Base-by-base conservation (phyloP, 768 basidiomycete species). In the Calocybe cyanea region DNA sequence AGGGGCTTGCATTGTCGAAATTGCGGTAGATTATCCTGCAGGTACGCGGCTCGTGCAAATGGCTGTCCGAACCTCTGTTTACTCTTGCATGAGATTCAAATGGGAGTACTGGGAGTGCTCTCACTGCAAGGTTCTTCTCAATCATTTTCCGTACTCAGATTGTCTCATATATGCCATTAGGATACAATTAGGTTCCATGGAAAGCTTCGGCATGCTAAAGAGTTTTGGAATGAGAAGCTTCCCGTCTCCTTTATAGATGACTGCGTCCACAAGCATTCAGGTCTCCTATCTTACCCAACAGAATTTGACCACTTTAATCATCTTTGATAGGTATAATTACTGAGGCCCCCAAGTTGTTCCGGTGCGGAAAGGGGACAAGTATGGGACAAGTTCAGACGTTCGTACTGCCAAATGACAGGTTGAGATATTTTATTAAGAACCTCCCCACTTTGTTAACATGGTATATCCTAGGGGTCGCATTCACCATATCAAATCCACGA, bases 31-130 rank as follows among this genome's bases (percentile, higher is more conserved):
- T 63, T 91, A 32, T 86, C 87, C 7, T 81, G 79, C 67, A 76
- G 87, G 87, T 88, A 48, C 38, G 72, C 55, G 43, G 20, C 17
- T 32, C 46, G 24, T 15, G 30, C 13, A n/a, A n/a, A n/a, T 31
- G 3, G 25, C 38, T 30, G 2, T 17, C 37, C 36, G 30, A 21
- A 20, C 5, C 30, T 51, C 46, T 54, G 28, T 32, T 40, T 41
- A 28, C 34, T 38, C 15, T 38, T n/a, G 8, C 36, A 33, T 21
- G 47, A 90, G 88, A 53, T 81, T 61, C 42, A 83, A 82, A 62
- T 89, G 87, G 87, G 77, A 86, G 57, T 57, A 73, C 39, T 88
- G 85, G 78, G 76, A 85, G 59, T 92, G 88, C 55, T 62, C 69
- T 24, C 56, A 69, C 45, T 91, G 87, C 57, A 55, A 68, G 14